Evolutionary conservation across 2,329 filamentous ascomycete genomes (phyloP), one percentile per base, ranked within the genome.

Genomic region (Xylariaceae sp.): DNA sequence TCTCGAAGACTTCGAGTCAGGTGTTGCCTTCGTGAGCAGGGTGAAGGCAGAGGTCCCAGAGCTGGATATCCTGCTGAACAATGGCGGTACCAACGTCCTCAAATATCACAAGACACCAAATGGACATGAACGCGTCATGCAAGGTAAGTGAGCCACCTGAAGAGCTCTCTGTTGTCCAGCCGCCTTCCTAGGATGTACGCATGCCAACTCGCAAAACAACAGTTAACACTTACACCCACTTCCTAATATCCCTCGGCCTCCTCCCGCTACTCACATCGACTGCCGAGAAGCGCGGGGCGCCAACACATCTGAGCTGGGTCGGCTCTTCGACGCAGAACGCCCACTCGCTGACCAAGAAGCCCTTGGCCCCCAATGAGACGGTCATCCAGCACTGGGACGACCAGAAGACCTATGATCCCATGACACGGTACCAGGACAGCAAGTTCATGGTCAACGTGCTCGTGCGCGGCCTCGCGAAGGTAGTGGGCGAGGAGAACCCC

Each of bases 61-160:
- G 49, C 39, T 51, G 33, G 49, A 51, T 41, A 47, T 51, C 10
- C 44, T 51, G 33, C 42, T 51, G 42, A 51, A 51, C 43, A 51
- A 51, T 42, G 49, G 49, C 33, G 49, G 49, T 19, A 34, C 28
- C 16, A 42, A 41, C 22, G 31, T 51, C 10, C 38, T 51, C 31
- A 51, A 22, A 14, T 51, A 47, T 38, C 10, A 47, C 31, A 47
- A 47, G 43, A 47, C 33, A 34, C 28, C 33, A 28, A 47, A 28
- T 28, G 42, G 49, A 42, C 49, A 51, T 40, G 49, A 51, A 38
- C 42, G 44, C 14, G 38, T 47, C 22, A 47, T 51, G 34, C 49
- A 51, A 47, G 48, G 48, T 50, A 38, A 45, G 42, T 16, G 36
- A 31, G 31, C 48, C 42, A 14, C 19, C 18, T 17, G 42, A 19